These are phyloP conservation scores for Didymella sp. DNA, from an alignment of 2,329 filamentous ascomycete species.

Conservation along the genomic window DNA sequence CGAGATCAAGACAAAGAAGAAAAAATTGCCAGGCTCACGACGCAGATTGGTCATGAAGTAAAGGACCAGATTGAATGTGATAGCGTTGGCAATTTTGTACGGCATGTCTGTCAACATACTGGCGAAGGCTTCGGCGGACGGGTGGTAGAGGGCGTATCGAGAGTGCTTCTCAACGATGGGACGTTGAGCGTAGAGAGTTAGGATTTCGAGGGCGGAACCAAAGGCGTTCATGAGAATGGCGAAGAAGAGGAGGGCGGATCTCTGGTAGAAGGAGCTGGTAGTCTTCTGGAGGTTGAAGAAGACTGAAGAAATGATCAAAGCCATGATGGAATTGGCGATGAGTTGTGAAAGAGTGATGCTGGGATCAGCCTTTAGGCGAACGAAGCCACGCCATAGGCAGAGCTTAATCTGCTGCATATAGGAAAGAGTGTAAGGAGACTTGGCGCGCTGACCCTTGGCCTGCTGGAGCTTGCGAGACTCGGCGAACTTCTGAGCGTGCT, in stretches of 20 bases:
- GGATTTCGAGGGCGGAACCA: slow-evolving; percentile 79
- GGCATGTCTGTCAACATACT: slow-evolving; percentile 89
- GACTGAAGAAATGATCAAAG: slow-evolving; percentile 78
- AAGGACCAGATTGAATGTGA: slow-evolving; percentile 78
- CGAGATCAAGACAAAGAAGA: slow-evolving; percentile 81
- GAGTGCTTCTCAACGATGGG: slow-evolving; percentile 91
- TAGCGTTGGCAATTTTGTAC: slow-evolving; percentile 76
- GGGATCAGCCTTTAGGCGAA: slow-evolving; percentile 77
- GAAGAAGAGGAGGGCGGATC: slow-evolving; percentile 85
- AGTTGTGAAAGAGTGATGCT: slow-evolving; percentile 72
- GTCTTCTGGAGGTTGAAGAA: slow-evolving; percentile 75
- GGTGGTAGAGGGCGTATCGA: slow-evolving; percentile 87
- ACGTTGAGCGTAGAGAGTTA: slow-evolving; percentile 86
- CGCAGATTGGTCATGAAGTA: slow-evolving; percentile 90
- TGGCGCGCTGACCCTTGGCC: slow-evolving; percentile 61
- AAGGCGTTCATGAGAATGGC: slow-evolving; percentile 88
- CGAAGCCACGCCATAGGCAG: slow-evolving; percentile 81
- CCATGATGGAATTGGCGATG: slow-evolving; percentile 76
- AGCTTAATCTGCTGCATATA: slow-evolving; percentile 76
- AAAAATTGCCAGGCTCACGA: slow-evolving; percentile 77
- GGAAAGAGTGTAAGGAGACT: slow-evolving; percentile 84
- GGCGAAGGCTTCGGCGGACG: slow-evolving; percentile 83
- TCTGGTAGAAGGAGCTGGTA: slow-evolving; percentile 78
- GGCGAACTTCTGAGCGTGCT: slow-evolving; percentile 55
- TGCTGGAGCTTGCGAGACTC: slow-evolving; percentile 57